Conservation (phyloP, 202 grass and related monocot genomes). For the Digitaria exilis region DNA sequence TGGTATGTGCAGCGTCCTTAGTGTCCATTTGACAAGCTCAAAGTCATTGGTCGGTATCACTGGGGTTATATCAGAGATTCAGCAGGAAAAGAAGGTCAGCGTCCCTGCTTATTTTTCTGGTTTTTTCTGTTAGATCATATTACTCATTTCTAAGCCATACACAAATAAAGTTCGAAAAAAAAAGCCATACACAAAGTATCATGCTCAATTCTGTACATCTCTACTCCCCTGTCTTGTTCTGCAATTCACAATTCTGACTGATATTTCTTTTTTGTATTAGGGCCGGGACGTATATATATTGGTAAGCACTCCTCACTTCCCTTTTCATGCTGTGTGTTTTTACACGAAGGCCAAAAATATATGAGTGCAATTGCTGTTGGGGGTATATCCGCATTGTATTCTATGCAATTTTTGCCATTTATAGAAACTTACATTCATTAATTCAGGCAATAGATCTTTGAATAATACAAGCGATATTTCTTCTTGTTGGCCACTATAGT, state of each 20-base stretch:
- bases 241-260: slow-evolving; percentile 18
- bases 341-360: neutral
- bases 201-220: neutral
- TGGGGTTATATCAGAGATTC: slow-evolving; percentile 88
- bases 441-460: neutral
- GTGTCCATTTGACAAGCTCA: slow-evolving; percentile 91
- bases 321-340: neutral
- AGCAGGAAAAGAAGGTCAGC: slow-evolving; percentile 85
- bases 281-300: slow-evolving; percentile 91
- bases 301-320: slow-evolving; percentile 44
- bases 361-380: neutral
- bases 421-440: too few species aligned
- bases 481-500: neutral
- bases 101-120: neutral
- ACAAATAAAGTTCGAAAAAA: too few species aligned
- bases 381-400: neutral
- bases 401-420: neutral
- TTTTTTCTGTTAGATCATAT: neutral
- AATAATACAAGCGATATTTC: neutral
- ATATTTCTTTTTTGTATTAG: slow-evolving; percentile 39
- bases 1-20: slow-evolving; percentile 59
- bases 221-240: slow-evolving; percentile 1
- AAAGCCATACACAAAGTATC: too few species aligned
- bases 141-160: neutral
- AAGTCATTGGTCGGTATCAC: slow-evolving; percentile 92